A percentile compares a stretch with the other conserved stretches of the same genome.
Conservation (phyloP, 441 rosid genomes). For the Metrosideros polymorpha region DNA sequence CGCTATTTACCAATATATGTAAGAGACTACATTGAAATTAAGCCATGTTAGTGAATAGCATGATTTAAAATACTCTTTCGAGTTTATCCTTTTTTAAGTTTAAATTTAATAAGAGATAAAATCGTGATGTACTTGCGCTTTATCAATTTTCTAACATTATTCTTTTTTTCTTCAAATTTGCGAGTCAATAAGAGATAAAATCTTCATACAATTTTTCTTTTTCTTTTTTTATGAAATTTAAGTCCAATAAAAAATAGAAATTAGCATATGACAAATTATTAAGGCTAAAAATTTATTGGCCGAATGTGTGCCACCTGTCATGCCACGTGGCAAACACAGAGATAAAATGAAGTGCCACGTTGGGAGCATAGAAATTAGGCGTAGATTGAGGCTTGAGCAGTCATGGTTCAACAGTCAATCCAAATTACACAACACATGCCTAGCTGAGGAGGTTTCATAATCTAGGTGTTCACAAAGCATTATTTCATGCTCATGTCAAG, state of each 20-base stretch:
- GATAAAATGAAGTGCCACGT: background rate
- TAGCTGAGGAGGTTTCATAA: background rate
- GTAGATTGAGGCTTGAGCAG: too few relatives aligned
- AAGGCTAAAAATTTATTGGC: background rate
- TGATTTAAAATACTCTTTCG: background rate
- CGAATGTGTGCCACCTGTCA: background rate
- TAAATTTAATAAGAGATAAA: background rate
- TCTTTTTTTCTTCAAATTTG: background rate
- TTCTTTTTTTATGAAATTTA: background rate
- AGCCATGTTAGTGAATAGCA: background rate
- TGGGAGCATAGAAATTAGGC: too few relatives aligned
- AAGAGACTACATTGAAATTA: background rate
- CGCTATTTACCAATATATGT: background rate
- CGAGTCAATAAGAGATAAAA: background rate
- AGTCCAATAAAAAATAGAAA: background rate
- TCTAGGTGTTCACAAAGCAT: background rate
- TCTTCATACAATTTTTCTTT: background rate
- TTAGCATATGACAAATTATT: background rate
- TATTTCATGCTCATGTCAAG: background rate
- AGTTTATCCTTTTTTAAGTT: background rate
- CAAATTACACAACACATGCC: background rate
- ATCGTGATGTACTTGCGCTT: background rate
- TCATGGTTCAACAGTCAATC: background rate
- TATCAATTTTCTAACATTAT: background rate
- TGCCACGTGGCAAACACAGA: background rate